phyloP scores from a whole-genome alignment of 441 rosid species.

The Populus hybrid region DNA sequence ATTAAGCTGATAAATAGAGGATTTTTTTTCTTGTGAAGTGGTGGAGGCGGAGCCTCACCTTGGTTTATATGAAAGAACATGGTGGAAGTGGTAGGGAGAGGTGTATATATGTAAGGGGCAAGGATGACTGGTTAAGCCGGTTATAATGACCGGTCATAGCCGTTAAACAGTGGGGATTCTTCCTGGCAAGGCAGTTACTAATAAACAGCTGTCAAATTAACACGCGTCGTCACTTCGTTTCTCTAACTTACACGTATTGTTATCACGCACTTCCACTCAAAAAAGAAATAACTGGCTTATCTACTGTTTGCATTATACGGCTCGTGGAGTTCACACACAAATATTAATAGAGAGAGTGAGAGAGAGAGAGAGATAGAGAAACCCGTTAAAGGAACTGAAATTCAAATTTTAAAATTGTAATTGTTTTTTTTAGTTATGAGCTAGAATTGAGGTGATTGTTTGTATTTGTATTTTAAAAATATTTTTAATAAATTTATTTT shows the following conservation, averaged over 20 bases:
- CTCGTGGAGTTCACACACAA: slow-evolving; percentile 19
- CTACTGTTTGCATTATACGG: slow-evolving; percentile 22
- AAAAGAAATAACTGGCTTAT: slow-evolving; percentile 14
- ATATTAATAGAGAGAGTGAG: not conserved
- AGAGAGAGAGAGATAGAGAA: no score
- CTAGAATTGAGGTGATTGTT: not conserved
- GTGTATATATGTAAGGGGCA: slow-evolving; percentile 41
- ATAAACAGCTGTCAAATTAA: slow-evolving; percentile 52
- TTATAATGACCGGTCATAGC: slow-evolving; percentile 44
- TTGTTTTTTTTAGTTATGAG: not conserved
- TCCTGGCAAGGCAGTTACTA: slow-evolving; percentile 61
- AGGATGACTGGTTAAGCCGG: slow-evolving; percentile 50
- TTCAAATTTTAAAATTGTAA: not conserved
- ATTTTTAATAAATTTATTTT: no score
- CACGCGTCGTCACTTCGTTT: slow-evolving; percentile 42
- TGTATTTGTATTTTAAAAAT: not conserved
- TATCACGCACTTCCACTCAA: slow-evolving; percentile 10
- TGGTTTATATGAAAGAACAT: slow-evolving; percentile 12
- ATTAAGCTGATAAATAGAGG: no score
- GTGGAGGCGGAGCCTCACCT: slow-evolving; percentile 38
- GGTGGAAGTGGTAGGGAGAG: not conserved
- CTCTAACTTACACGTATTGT: slow-evolving; percentile 39
- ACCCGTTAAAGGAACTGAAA: not conserved
- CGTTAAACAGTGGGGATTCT: slow-evolving; percentile 39
- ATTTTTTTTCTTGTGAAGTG: not conserved